Evolutionary conservation across 495 filamentous ascomycete species (phyloP), one percentile per base, ranked within the genome.

Genomic region (Neurospora sp.): DNA sequence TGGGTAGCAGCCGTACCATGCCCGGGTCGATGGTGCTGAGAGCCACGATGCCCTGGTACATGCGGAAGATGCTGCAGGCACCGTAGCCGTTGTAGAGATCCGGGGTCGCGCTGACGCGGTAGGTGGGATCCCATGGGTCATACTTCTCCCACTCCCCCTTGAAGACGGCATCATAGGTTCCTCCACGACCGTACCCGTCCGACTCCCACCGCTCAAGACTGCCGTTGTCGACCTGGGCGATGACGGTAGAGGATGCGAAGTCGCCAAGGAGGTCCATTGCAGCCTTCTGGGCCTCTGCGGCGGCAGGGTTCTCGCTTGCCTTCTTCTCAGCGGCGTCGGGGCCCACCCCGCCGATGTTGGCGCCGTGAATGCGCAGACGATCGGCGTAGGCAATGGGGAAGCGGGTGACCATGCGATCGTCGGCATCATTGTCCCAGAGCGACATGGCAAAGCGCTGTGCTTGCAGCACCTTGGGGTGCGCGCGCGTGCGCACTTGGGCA

Each of bases 171-270:
- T 89, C 84, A 81, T 97, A 98, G 10, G 94, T 91, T 7, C 84
- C 83, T 31, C 87, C 88, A 69, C 82, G 85, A 2, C 91, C 88
- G 78, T 98, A 98, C 44, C 93, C 93, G 37, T 89, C 86, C 69
- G 91, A 88, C 80, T 97, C 94, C 94, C 94, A 98, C 7, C 94
- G 89, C 81, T 98, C 94, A 5, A 94, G 85, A 40, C 89, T 91
- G 42, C 94, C 94, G 41, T 94, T 92, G 75, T 98, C 94, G 6
- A 96, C 86, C 80, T 98, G 94, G 14, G 94, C 84, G 68, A 86
- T 86, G 44, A 84, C 78, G 61, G 84, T 80, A 0, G 83, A 82
- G 22, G 83, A 84, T 4, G 82, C 78, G 6, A 84, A 81, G 16
- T 84, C 83, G 71, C 82, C 83, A n/a, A 84, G 75, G 73, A 80